Evolutionary conservation across 768 basidiomycete genomes (phyloP), one percentile per base, ranked within the genome.

Genomic region (Tulasnella sp.): DNA sequence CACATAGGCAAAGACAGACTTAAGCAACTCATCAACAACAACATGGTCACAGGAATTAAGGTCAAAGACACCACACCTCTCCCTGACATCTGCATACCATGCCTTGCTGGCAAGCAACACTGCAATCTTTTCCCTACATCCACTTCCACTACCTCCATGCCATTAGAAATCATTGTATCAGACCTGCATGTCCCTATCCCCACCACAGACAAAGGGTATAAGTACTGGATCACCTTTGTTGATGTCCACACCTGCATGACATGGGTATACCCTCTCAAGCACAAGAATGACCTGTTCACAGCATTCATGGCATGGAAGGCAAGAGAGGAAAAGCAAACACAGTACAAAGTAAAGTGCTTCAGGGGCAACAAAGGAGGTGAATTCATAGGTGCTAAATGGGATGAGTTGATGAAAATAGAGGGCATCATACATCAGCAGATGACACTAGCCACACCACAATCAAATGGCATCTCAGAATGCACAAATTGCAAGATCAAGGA

Each of bases 291-390:
- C 19, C 43, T 45, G 17, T 60, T 61, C 24, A 43, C 3, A 10
- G 11, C 66, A 1, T 71, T 76, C 65, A 68, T 70, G 60, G 17
- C 19, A 4, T 75, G 59, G 70, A 73, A 74, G 62, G 70, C 71
- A 0, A 64, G 56, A 32, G 72, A 67, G 3, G 73, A 74, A 64
- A 70, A 56, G 13, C 66, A 66, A 38, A 66, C 64, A n/a, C 71
- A 66, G 0, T 42, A 27, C 4, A 63, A 61, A 21, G 63, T 73
- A 42, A 67, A 66, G 52, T 51, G 49, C 1, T 52, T 73, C 34
- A 67, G 69, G 24, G 66, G 70, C 54, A 71, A 75, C 65, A 69
- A 73, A 50, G 74, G 72, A 1, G 73, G 71, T 1, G 72, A 75
- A 58, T 75, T 68, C 65, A 71, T 69, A 45, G 65, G 61, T 10